A percentile compares a stretch with the other conserved stretches of the same genome.
Conservation (phyloP, 257 asterid species). For the Rhazya stricta region DNA sequence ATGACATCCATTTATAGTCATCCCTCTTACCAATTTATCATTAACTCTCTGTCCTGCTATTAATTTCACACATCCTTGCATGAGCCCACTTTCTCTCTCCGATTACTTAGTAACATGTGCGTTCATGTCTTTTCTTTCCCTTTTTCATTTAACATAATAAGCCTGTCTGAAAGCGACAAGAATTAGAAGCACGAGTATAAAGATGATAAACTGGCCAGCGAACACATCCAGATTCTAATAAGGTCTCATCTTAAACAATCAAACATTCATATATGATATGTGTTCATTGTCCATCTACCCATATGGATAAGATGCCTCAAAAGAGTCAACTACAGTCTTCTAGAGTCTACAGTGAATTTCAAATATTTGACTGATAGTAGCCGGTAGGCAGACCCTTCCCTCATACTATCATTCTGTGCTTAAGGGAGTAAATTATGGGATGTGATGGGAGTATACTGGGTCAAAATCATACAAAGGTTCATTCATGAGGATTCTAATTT, state of each 20-base stretch:
- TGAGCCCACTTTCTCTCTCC: background rate
- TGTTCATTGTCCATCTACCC: too few relatives aligned
- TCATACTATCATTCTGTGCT: background rate
- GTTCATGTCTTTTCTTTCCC: background rate
- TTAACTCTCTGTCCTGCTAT: conserved; percentile 6
- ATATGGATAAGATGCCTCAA: conserved; percentile 13
- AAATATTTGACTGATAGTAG: conserved; percentile 9
- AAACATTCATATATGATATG: too few relatives aligned
- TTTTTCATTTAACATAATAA: background rate
- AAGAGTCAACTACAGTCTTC: conserved; percentile 5
- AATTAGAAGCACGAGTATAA: background rate
- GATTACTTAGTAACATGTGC: conserved; percentile 11
- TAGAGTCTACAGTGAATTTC: background rate
- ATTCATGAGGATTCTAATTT: background rate
- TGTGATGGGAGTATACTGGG: conserved; percentile 4
- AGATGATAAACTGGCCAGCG: conserved; percentile 2
- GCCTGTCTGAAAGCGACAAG: background rate
- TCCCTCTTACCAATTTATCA: conserved; percentile 5
- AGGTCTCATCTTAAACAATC: background rate
- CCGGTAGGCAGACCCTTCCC: too few relatives aligned
- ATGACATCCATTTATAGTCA: background rate
- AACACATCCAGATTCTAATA: background rate
- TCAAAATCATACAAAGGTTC: background rate
- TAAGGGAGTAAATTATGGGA: background rate
- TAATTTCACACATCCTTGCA: conserved; percentile 1